Base-by-base conservation (phyloP, 352 stramenopile genomes). In the Phytophthora vignae region DNA sequence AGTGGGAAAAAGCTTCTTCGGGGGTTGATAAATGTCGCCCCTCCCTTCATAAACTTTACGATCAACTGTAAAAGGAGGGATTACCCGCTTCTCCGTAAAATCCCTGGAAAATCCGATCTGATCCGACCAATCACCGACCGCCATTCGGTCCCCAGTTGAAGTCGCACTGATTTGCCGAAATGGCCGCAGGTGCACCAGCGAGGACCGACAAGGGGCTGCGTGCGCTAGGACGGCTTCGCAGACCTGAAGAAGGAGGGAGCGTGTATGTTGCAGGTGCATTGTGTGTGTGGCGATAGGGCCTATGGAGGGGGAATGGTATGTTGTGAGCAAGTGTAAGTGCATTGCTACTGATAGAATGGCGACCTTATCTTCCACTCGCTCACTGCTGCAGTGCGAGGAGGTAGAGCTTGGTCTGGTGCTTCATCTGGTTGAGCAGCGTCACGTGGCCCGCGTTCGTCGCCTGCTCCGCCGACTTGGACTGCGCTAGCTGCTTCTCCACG, bases 371-470 rank as follows among this genome's bases (percentile, higher is more conserved):
- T 40, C 33, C 8, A 14, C 11, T 9, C 40, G 40, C 14, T 59
- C 58, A 69, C 33, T 71, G 76, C 64, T 78, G 73, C 82, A 92
- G 77, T 54, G 84, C 78, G 25, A 96, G 78, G 17, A 90, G 72
- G 63, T 96, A 95, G 48, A 94, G 67, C 67, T 94, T 92, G 64
- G 80, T 94, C 63, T 94, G 84, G 54, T 90, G 82, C 75, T 95
- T 92, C 73, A 95, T 80, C 76, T 95, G 84, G 49, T 81, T 84
- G 33, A 92, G 64, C 50, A 95, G 77, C 58, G 78, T 74, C 31
- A 82, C 57, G 27, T 86, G 79, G 22, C 82, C 81, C 4, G 76
- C 29, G 25, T 53, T 62, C 14, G 70, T 79, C 29, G 68, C 67
- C 38, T 80, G 79, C 19, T 87, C 85, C 48, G 63, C 78, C 15